Base-by-base conservation (phyloP, 2,329 filamentous ascomycete species). In the Bimuria novae-zelandiae region DNA sequence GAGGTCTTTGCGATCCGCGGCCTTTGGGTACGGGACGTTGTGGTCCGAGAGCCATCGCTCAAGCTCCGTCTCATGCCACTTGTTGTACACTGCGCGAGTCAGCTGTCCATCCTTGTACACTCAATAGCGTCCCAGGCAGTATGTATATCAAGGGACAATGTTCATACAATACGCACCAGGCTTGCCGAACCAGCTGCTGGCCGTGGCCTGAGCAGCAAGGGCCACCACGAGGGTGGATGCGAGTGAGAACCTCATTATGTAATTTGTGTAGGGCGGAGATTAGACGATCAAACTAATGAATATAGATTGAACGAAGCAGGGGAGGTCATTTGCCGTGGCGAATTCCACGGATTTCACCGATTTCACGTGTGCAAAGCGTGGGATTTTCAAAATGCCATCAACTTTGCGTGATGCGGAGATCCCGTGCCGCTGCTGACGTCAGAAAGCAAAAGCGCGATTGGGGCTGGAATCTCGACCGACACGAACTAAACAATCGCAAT, bases 51-150 rank as follows among this genome's bases (percentile, higher is more conserved):
- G 86, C 94, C 94, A 99, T 68, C 92, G 86, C 79, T 99, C 93
- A 25, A 99, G 85, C 82, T 99, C 94, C 19, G 90, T 96, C 80
- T 97, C 88, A 68, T 97, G 93, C 94, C 94, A 99, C 75, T 94
- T 97, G 79, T 97, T 97, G 82, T 97, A 97, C 14, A 88, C 93
- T 96, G 69, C 43, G 62, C 54, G 54, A 57, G 55, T 70, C 59
- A 69, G 63, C 55, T 51, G 47, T 37, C 49, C 57, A 52, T 49
- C 48, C 39, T 21, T 21, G 21, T 30, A 36, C 44, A 22, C 11
- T 16, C 40, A 30, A 46, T 21, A 16, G 44, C 32, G 30, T 10
- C 40, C 35, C 36, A 32, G 33, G 37, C 7, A 22, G n/a, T n/a
- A n/a, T n/a, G 36, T 29, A 25, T n/a, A 25, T 12, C 25, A 27